Base-by-base conservation (phyloP, 2,329 filamentous ascomycete genomes). In the Xylariaceae sp. region DNA sequence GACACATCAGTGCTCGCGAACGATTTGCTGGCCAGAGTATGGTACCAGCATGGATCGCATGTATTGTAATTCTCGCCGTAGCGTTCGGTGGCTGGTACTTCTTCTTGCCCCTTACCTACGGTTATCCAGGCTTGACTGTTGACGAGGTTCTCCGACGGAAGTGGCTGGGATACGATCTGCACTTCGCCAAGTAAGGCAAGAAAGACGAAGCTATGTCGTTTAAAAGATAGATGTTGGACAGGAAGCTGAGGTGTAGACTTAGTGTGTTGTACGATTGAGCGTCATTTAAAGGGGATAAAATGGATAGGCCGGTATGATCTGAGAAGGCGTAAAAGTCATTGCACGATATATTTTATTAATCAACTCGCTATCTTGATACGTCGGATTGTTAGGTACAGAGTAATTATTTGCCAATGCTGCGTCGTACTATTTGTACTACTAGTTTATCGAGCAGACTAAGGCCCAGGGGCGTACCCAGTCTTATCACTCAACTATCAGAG, bases 81-180 rank as follows among this genome's bases (percentile, higher is more conserved):
- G 83, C 88, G 16, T 75, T 90, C 42, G 91, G 84, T 66, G 85
- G 90, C 68, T 97, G 94, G 85, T 88, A 87, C 73, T 97, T 90
- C 82, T 99, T 96, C 79, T 83, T 95, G 60, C 94, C 94, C 16
- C 77, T 99, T 68, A 99, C 94, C 1, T 99, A 99, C 72, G 94
- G 94, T 48, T 92, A 90, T 71, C 94, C 94, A 4, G 93, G 93
- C 27, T 81, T 99, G 67, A 84, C 80, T 50, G 87, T 96, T 15
- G 84, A 87, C 10, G 80, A 91, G 70, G 89, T 99, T 24, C 75
- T 88, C 59, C 82, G 87, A 59, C 86, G 94, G 73, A 97, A 97
- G 80, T 97, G 93, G 93, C 81, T 99, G 62, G 89, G 90, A 60
- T 99, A 97, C 72, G 94, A 99, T 72, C 81, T 99, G 70, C 94